phyloP scores from a whole-genome alignment of 2,329 filamentous ascomycete species.

The Penicillium digitatum region DNA sequence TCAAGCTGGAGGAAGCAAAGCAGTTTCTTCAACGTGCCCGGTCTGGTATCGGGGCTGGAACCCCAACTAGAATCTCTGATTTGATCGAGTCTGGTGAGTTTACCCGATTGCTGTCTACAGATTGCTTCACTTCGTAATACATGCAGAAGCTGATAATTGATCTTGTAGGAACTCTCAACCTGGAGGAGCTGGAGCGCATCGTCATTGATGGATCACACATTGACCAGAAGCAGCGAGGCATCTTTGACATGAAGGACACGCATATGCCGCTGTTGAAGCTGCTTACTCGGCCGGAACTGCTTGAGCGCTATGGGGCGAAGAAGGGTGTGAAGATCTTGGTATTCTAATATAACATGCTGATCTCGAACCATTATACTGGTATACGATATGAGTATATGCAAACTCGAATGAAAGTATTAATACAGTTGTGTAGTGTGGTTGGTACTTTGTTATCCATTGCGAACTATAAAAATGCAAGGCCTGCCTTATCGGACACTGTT shows the following conservation, averaged over 20 bases:
- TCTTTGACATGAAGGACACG: constrained; percentile 94
- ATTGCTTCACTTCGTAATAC: not conserved
- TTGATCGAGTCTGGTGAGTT: constrained; percentile 73
- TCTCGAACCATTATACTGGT: not conserved
- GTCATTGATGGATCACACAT: constrained; percentile 90
- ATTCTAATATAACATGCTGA: constrained; percentile 42
- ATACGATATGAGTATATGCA: not conserved
- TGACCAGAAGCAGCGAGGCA: constrained; percentile 87
- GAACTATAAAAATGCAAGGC: not conserved
- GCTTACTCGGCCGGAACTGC: constrained; percentile 66
- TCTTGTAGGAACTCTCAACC: constrained; percentile 61
- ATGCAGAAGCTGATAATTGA: constrained; percentile 2
- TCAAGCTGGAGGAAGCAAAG: constrained; percentile 86
- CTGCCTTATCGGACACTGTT: constrained; percentile 4
- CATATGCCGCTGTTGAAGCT: constrained; percentile 75
- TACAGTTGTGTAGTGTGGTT: not conserved
- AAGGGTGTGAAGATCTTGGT: constrained; percentile 50
- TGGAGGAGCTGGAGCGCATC: constrained; percentile 69
- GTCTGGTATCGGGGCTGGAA: constrained; percentile 81
- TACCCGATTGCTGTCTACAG: not conserved
- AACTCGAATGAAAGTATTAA: not conserved
- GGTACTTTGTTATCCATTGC: not conserved
- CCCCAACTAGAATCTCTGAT: constrained; percentile 75
- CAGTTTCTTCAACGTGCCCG: constrained; percentile 64
- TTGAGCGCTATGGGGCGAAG: constrained; percentile 60